Conservation (phyloP, 2,329 filamentous ascomycete genomes). For the Diaporthe amygdali region DNA sequence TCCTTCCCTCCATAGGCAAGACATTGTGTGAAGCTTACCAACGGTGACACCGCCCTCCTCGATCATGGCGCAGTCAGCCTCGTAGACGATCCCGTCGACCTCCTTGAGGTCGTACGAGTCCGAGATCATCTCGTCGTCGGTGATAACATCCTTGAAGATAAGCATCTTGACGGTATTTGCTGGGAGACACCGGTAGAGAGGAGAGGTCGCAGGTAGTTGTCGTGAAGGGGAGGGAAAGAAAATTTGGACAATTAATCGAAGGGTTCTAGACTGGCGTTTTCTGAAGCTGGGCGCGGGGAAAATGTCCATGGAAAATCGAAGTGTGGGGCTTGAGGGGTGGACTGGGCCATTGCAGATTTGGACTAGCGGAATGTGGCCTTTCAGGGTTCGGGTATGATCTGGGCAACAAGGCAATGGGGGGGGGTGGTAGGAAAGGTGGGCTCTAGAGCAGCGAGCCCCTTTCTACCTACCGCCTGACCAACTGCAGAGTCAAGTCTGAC, state of each 20-base stretch:
- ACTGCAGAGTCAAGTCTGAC: not conserved
- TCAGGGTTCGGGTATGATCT: not conserved
- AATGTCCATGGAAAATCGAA: conserved; percentile 23
- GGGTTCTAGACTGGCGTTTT: conserved; percentile 15
- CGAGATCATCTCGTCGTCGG: conserved; percentile 94
- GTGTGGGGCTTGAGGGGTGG: conserved; percentile 13
- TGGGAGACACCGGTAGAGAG: conserved; percentile 18
- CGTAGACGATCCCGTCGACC: conserved; percentile 81
- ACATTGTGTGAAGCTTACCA: conserved; percentile 55
- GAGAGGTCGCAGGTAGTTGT: conserved; percentile 10
- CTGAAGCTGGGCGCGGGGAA: conserved; percentile 24
- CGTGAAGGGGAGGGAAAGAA: conserved; percentile 13
- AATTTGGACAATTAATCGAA: conserved; percentile 18
- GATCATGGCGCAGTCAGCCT: conserved; percentile 93
- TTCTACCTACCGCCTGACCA: not conserved
- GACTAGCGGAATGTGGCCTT: not conserved
- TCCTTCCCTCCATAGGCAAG: not conserved
- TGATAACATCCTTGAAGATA: conserved; percentile 82
- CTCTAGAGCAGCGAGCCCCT: not conserved
- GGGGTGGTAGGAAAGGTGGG: not conserved
- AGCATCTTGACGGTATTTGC: conserved; percentile 66
- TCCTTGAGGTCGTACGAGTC: conserved; percentile 88
- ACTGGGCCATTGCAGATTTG: conserved; percentile 4
- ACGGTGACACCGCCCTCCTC: conserved; percentile 76
- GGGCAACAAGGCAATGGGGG: not conserved